Base-by-base conservation (phyloP, 163 green algal species). In the Prototheca stagnorum region DNA sequence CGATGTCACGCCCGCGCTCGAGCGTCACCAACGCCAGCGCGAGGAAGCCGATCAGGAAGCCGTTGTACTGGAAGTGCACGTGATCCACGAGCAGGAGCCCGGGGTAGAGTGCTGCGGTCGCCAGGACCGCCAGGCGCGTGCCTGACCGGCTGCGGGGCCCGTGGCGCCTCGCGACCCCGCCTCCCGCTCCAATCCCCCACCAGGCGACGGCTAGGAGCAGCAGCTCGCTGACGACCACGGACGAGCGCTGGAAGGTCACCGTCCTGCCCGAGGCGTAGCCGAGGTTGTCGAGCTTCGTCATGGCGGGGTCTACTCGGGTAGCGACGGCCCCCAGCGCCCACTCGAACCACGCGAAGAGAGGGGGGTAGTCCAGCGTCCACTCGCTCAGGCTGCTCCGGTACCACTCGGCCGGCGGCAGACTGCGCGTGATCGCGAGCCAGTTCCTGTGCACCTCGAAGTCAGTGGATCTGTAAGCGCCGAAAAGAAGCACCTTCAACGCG, bases 31-130 rank as follows among this genome's bases (percentile, higher is more conserved):
- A 41, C 0, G 82, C 88, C 60, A 72, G 73, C 28, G 93, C 8
- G 27, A 97, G 68, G 22, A 96, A 12, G 22, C 78, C 88, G 21
- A 97, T 57, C 36, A 97, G 66, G 9, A 93, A 35, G 22, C 88
- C 83, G 64, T 97, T 97, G 78, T 96, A 97, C 69, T 97, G 88
- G 49, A 97, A 97, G 62, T 97, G 88, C 16, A 97, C 76, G 75
- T 96, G 84, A 62, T 97, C 88, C 43, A 97, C 83, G 46, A 96
- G 69, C 17, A 97, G 49, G 24, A 97, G 76, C 0, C 79, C 86
- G 2, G 81, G 74, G 53, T 70, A 46, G 19, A 49, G 50, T 8
- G 45, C 55, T 4, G 52, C 45, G 20, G 62, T 39, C 37, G 60
- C 56, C n/a, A 72, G 47, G 3, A 47, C 16, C 20, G 11, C 21